Base-by-base conservation (phyloP, 495 filamentous ascomycete genomes). In the Xylaria castorea region DNA sequence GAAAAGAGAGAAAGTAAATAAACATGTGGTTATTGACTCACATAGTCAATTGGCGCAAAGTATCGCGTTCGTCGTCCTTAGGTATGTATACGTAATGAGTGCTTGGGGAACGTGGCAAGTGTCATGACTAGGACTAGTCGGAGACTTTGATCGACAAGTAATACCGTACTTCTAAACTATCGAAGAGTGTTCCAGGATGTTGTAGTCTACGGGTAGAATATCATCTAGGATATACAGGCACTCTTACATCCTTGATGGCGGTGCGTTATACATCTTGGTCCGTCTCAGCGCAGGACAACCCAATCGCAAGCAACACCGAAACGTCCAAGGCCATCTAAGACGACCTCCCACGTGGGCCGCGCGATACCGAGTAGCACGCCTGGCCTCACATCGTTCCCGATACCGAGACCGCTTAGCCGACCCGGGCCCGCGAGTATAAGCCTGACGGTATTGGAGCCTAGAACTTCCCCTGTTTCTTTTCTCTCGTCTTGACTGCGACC, bases 231-330 rank as follows among this genome's bases (percentile, higher is more conserved):
- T 3, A 53, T 38, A 25, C 2, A n/a, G 40, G 8, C 3, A 53
- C 7, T 34, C 20, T 42, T 14, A 40, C 22, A 7, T 53, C 18
- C 22, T 53, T 0, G 5, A 20, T 53, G n/a, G 18, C n/a, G 0
- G 30, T 34, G 32, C 20, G 4, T 40, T 46, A 40, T n/a, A 51
- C 11, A 16, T 12, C 18, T 53, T 40, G 3, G 20, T 53, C 22
- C 40, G 30, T 65, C 60, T 74, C 60, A 76, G 6, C 65, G 22
- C 42, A 78, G 22, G 25, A 80, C 70, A 72, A 70, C 78, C 85
- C 85, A 87, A 57, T 84, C 81, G 57, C 83, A 86, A 7, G 81
- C 83, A 34, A 87, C 85, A 9, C 75, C 77, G 83, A 84, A 87
- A 9, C 71, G 73, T 9, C 77, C 73, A 42, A 73, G 71, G 12